Evolutionary conservation across 169 alveolate species (phyloP).

Genomic region (Plasmodium sp.): DNA sequence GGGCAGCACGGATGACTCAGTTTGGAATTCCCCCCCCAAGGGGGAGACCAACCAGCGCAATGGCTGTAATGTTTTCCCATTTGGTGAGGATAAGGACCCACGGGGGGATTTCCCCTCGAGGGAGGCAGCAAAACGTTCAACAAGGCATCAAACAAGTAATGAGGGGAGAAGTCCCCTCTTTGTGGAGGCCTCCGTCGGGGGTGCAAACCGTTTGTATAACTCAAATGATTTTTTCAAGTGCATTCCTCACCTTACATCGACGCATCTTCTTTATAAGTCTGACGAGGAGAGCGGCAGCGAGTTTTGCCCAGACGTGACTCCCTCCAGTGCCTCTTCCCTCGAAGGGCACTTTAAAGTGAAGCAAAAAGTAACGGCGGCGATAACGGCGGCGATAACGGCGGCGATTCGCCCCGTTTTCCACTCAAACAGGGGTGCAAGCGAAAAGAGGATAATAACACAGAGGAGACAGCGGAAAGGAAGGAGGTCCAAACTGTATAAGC

Average conservation of each 20-base stretch:
- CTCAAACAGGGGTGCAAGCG: neutral
- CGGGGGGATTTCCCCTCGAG: neutral
- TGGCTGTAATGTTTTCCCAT: neutral
- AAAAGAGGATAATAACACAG: neutral
- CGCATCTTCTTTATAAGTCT: neutral
- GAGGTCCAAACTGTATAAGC: slow-evolving; percentile 17
- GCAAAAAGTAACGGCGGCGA: neutral
- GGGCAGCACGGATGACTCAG: neutral
- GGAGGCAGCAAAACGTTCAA: neutral
- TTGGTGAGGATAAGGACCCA: neutral
- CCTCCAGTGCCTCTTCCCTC: neutral
- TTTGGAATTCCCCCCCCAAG: neutral
- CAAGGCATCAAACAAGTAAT: neutral
- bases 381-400: too few relatives aligned
- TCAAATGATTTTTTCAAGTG: neutral
- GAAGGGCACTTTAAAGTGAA: neutral
- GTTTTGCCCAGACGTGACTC: slow-evolving; percentile 1
- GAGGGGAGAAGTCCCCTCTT: neutral
- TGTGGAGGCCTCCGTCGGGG: neutral
- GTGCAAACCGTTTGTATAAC: neutral
- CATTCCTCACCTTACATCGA: neutral
- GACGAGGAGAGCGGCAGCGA: slow-evolving; percentile 6
- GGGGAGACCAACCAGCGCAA: neutral
- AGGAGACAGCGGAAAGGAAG: neutral
- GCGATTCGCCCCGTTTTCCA: neutral